phyloP scores from a whole-genome alignment of 495 filamentous ascomycete genomes.

The Penicillium silybi region DNA sequence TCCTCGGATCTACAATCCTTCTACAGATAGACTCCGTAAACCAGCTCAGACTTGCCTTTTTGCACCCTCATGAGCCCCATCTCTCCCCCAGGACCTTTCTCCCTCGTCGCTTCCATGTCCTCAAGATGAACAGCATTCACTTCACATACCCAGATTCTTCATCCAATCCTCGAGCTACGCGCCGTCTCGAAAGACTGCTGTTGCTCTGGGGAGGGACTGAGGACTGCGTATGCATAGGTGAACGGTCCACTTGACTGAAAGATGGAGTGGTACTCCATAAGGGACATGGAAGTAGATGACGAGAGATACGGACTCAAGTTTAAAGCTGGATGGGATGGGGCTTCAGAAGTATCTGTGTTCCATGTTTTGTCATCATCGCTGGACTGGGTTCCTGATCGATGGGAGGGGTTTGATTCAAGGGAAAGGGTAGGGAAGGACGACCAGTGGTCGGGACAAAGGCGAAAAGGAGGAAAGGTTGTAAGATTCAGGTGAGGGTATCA shows the following conservation, averaged over 20 bases:
- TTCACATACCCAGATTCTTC: neutral
- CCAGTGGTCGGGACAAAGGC: neutral
- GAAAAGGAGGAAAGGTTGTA: constrained; percentile 2
- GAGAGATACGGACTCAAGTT: neutral
- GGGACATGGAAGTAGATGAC: neutral
- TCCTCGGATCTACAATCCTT: neutral
- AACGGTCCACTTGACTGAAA: constrained; percentile 1
- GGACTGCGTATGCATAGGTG: neutral
- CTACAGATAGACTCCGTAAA: neutral
- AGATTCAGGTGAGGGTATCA: constrained; percentile 36
- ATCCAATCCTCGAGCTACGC: constrained; percentile 10
- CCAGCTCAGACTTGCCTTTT: constrained; percentile 58
- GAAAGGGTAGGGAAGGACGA: neutral
- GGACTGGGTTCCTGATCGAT: constrained; percentile 8
- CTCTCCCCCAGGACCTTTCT: constrained; percentile 4
- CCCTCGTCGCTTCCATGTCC: neutral
- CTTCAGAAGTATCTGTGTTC: constrained; percentile 54
- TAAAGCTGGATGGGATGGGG: constrained; percentile 7
- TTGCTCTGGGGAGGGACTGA: constrained; percentile 16
- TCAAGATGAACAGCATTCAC: neutral
- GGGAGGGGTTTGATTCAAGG: neutral
- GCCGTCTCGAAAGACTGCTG: constrained; percentile 25
- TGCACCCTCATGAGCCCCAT: constrained; percentile 28
- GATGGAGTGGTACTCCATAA: neutral
- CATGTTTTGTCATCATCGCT: constrained; percentile 45